A percentile compares a stretch with the other conserved stretches of the same genome.
These are phyloP conservation scores for Aspergillus proliferans DNA, from an alignment of 2,329 filamentous ascomycete species.

Conservation along the genomic window DNA sequence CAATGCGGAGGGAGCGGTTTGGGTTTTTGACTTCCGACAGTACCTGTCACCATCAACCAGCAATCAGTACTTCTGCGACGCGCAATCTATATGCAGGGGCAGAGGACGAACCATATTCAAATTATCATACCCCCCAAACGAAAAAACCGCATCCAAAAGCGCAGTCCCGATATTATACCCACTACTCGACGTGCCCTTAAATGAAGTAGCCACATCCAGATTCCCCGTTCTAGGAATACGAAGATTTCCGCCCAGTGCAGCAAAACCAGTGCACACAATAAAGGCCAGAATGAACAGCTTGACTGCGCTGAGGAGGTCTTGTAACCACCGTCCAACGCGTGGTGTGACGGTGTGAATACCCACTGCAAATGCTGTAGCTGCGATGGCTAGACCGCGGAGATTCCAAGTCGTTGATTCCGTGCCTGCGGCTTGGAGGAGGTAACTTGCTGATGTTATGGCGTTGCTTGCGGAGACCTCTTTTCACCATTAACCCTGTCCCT, in stretches of 20 bases:
- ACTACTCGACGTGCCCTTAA: conserved; percentile 13
- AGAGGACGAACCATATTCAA: conserved; percentile 9
- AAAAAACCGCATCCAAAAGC: conserved; percentile 26
- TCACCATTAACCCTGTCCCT: background rate
- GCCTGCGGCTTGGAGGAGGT: conserved; percentile 19
- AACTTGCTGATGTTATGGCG: conserved; percentile 18
- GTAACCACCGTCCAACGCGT: conserved; percentile 35
- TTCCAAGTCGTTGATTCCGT: conserved; percentile 19
- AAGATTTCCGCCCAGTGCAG: conserved; percentile 31
- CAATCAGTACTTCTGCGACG: too few species aligned
- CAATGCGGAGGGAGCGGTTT: conserved; percentile 48
- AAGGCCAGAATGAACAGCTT: conserved; percentile 43
- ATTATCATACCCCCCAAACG: conserved; percentile 43
- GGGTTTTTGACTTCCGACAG: conserved; percentile 50
- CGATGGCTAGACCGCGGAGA: conserved; percentile 21
- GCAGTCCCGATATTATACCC: conserved; percentile 18
- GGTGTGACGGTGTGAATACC: conserved; percentile 38
- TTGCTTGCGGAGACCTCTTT: conserved; percentile 17
- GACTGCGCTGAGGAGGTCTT: conserved; percentile 41
- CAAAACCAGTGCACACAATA: conserved; percentile 39
- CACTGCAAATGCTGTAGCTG: conserved; percentile 28
- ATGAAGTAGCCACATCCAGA: conserved; percentile 26
- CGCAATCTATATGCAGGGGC: background rate
- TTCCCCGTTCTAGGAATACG: conserved; percentile 35
- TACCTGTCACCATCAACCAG: conserved; percentile 23